A percentile compares a stretch with the other conserved stretches of the same genome.
Evolutionary conservation across 345 rosid species (phyloP).

Genomic region (Erucastrum elatum): DNA sequence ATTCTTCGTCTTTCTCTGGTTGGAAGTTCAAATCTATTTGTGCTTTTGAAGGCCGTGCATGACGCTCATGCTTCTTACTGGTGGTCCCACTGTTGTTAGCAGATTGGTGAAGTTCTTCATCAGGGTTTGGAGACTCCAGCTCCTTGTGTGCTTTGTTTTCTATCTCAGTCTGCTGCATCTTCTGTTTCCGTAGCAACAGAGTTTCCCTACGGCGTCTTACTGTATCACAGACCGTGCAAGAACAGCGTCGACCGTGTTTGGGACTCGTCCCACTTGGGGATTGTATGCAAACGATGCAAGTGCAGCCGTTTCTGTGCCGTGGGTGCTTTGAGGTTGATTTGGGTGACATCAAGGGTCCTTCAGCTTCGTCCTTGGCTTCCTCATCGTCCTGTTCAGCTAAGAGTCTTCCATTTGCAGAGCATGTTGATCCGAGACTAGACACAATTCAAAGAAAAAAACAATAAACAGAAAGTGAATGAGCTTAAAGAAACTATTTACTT

Average conservation of each 20-base stretch:
- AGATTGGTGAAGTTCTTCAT: slow-evolving; percentile 47
- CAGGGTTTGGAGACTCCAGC: slow-evolving; percentile 42
- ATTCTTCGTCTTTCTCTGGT: slow-evolving; percentile 87
- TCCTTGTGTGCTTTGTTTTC: slow-evolving; percentile 53
- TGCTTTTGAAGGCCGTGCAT: slow-evolving; percentile 59
- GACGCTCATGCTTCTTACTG: slow-evolving; percentile 46
- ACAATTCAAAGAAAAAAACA: slow-evolving; percentile 21
- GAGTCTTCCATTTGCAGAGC: slow-evolving; percentile 59
- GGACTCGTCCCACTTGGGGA: slow-evolving; percentile 93
- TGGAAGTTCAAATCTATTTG: slow-evolving; percentile 88
- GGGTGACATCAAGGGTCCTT: slow-evolving; percentile 64
- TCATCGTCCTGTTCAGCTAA: slow-evolving; percentile 48
- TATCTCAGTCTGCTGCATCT: slow-evolving; percentile 66
- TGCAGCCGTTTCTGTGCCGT: slow-evolving; percentile 87
- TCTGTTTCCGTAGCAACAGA: slow-evolving; percentile 64
- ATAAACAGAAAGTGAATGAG: not conserved
- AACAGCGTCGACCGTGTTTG: slow-evolving; percentile 78
- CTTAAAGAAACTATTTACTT: slow-evolving; percentile 1
- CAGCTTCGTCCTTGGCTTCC: slow-evolving; percentile 64
- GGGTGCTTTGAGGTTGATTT: slow-evolving; percentile 88
- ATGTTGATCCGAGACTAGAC: slow-evolving; percentile 51
- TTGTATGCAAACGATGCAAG: slow-evolving; percentile 92
- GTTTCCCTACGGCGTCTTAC: slow-evolving; percentile 82
- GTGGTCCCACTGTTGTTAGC: slow-evolving; percentile 43
- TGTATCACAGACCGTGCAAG: slow-evolving; percentile 69